Evolutionary conservation across 2,329 filamentous ascomycete species (phyloP), one percentile per base, ranked within the genome.

Genomic region (Sporothrix inflata): DNA sequence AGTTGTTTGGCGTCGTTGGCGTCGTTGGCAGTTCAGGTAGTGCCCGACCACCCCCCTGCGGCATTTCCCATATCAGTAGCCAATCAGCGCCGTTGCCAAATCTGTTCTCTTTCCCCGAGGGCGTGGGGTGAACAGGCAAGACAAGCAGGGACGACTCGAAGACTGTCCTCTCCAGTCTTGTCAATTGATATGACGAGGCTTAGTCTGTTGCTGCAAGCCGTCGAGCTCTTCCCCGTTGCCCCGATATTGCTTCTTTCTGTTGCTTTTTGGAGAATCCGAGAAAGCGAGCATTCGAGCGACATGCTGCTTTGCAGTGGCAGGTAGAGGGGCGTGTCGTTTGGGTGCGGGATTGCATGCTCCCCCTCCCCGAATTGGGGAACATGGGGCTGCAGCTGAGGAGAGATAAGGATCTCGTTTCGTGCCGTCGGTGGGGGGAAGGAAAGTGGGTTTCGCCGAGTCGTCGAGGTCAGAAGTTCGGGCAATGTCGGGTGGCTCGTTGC

Each of bases 321-420:
- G n/a, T 6, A 3, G 8, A 21, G 45, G 45, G 45, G 45, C 7
- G 40, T 45, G 45, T n/a, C 45, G 45, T 49, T 21, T 49, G 4
- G 19, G 42, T 1, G 12, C 42, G 11, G 16, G 42, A 19, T 0
- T 6, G 6, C 14, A 47, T 11, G 42, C 42, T 61, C 30, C 30
- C 11, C 11, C 38, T 49, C 40, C 24, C 24, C 61, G 16, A 47
- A 49, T 49, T 45, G 40, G 40, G 42, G n/a, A 65, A 5, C 61
- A 49, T 63, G 60, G n/a, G 60, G 5, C 60, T 61, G 30, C 16
- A 61, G 55, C 60, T 65, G 30, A 8, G 38, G 38, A 45, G 19
- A 65, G 60, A 65, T 65, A 65, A 65, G 60, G 60, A 42, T 65
- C 60, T 65, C 60, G 38, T 65, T 65, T 65, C 63, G 63, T 66